Percentiles rank a stretch among this genome's conserved stretches.
These are phyloP conservation scores for Rhynchosporium secalis DNA, from an alignment of 2,329 filamentous ascomycete species.

Conservation along the genomic window DNA sequence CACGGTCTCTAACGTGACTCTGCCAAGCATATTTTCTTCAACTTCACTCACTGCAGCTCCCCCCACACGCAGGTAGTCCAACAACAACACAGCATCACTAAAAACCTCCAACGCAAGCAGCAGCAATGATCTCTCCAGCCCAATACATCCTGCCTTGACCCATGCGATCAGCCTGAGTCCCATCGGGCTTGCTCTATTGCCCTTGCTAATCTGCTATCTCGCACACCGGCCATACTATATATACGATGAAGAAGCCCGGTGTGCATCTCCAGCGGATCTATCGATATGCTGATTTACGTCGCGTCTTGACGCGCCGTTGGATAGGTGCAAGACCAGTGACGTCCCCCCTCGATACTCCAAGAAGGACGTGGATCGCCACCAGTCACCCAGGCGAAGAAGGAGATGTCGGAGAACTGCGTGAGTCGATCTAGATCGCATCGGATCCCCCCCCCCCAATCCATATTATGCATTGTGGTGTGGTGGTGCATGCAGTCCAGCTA, in stretches of 20 bases:
- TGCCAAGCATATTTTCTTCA: too few species aligned
- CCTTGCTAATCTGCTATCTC: background rate
- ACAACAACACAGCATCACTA: background rate
- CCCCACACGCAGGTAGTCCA: background rate
- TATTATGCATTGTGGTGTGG: conserved; percentile 15
- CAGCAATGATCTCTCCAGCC: background rate
- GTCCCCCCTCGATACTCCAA: background rate
- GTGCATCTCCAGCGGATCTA: conserved; percentile 7
- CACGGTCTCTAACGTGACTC: too few species aligned
- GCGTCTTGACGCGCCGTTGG: conserved; percentile 17
- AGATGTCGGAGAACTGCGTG: conserved; percentile 23
- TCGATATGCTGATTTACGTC: conserved; percentile 14
- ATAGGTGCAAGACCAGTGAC: background rate
- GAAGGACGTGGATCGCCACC: conserved; percentile 18
- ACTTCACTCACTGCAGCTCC: background rate
- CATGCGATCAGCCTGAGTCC: background rate
- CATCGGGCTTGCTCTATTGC: background rate
- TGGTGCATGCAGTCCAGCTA: background rate
- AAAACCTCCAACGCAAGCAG: background rate
- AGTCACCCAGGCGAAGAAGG: conserved; percentile 19
- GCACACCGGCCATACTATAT: background rate
- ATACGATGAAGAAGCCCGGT: conserved; percentile 6
- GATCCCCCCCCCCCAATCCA: background rate
- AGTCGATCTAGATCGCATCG: conserved; percentile 22
- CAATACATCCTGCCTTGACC: conserved; percentile 3